Conservation (phyloP, 164 flowering plant species). For the Vitis cinerea region DNA sequence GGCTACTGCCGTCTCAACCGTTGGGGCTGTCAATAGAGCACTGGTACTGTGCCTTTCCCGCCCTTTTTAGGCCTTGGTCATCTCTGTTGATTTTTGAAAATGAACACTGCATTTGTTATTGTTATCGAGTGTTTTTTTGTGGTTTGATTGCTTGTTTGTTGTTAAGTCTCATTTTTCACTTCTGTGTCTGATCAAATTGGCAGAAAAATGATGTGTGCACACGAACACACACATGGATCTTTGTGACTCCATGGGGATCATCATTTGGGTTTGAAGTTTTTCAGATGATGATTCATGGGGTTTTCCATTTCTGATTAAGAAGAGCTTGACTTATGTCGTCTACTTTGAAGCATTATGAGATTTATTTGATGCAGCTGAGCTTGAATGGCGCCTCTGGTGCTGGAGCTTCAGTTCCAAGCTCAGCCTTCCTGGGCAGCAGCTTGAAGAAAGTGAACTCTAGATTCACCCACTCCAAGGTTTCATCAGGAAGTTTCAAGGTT, state of each 20-base stretch:
- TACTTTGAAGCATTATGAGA: too few relatives aligned
- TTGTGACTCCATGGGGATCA: not conserved
- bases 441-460: conserved; percentile 43
- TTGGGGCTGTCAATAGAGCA: conserved; percentile 51
- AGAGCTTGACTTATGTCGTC: not conserved
- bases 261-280: not conserved
- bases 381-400: conserved; percentile 36
- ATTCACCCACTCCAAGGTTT: conserved; percentile 15
- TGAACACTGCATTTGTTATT: too few relatives aligned
- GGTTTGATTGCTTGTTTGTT: not conserved
- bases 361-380: conserved; percentile 34
- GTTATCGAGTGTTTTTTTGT: not conserved
- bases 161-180: not conserved
- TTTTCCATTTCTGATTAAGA: not conserved
- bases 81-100: too few relatives aligned
- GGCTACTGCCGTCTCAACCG: conserved; percentile 54
- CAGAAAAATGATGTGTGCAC: too few relatives aligned
- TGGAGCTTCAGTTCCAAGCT: conserved; percentile 36
- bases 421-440: conserved; percentile 50
- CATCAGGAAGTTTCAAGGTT: conserved; percentile 28
- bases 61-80: not conserved
- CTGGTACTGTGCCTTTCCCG: conserved; percentile 33
- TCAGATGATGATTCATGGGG: too few relatives aligned
- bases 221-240: not conserved
- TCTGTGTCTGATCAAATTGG: not conserved